Percentiles rank a stretch among this genome's conserved stretches.
Evolutionary conservation across 2,329 filamentous ascomycete species (phyloP).

Genomic region (Cercospora canescens): DNA sequence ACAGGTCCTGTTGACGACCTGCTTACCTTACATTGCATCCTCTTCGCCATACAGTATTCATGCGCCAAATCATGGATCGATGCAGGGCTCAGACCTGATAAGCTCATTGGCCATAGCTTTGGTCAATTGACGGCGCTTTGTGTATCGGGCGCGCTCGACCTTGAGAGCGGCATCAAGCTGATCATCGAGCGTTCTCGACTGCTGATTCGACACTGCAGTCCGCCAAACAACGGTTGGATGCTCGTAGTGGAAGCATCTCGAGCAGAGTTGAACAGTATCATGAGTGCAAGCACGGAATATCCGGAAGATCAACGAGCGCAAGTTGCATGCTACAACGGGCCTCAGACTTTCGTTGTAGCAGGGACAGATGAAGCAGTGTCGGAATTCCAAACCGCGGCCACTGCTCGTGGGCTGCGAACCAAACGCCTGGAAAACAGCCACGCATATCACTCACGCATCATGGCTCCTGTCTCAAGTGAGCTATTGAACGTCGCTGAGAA

Average conservation of each 20-base stretch:
- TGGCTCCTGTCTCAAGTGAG: not conserved
- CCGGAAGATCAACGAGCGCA: not conserved
- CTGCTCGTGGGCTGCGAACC: not conserved
- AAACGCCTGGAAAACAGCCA: conserved; percentile 13
- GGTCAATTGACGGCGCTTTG: conserved; percentile 12
- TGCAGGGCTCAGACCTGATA: conserved; percentile 3
- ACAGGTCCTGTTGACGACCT: conserved; percentile 1
- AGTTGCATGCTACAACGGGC: conserved; percentile 20
- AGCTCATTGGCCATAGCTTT: conserved; percentile 15
- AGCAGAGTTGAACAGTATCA: not conserved
- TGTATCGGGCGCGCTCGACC: not conserved
- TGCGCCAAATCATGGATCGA: conserved; percentile 14
- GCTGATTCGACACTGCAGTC: too few species aligned
- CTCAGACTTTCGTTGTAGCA: not conserved
- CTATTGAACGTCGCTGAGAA: not conserved
- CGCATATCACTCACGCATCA: conserved; percentile 13
- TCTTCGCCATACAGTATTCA: conserved; percentile 16
- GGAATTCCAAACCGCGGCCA: not conserved
- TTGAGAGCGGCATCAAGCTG: conserved; percentile 2
- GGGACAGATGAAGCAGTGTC: not conserved
- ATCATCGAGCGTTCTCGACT: not conserved
- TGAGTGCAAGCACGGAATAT: too few species aligned
- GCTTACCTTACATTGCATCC: conserved; percentile 3
- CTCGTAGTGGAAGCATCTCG: conserved; percentile 5
- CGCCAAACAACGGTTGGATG: not conserved